Evolutionary conservation across 805 yeast genomes (phyloP).

Genomic region (Starmerella bacillaris): DNA sequence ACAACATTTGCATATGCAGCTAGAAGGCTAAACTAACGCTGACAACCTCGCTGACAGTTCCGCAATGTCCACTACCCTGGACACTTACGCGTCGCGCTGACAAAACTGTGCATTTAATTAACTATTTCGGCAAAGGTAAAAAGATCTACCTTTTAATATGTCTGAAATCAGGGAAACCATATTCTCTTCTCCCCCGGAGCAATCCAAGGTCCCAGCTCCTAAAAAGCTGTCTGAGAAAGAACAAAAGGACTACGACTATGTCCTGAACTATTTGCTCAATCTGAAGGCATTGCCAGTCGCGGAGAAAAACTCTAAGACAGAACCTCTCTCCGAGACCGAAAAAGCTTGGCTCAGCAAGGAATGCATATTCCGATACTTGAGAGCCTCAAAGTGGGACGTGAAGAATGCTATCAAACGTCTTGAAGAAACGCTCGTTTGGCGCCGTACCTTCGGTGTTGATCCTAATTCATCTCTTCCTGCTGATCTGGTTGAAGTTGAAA

Average conservation of each 20-base stretch:
- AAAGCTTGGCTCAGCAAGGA: slow-evolving; percentile 88
- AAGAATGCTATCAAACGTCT: slow-evolving; percentile 57
- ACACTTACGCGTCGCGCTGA: not conserved
- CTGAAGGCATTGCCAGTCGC: slow-evolving; percentile 29
- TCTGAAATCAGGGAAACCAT: not conserved
- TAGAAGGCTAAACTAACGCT: too few relatives aligned
- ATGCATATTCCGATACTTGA: slow-evolving; percentile 70
- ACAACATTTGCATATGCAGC: too few relatives aligned
- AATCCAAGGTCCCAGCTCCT: slow-evolving; percentile 33
- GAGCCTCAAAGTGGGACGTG: slow-evolving; percentile 84
- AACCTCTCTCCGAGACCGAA: slow-evolving; percentile 34
- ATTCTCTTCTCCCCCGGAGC: not conserved
- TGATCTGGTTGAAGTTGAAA: slow-evolving; percentile 36
- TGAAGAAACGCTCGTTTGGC: slow-evolving; percentile 69
- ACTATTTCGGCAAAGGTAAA: not conserved
- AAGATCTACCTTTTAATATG: not conserved
- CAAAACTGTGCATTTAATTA: not conserved
- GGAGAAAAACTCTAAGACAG: slow-evolving; percentile 25
- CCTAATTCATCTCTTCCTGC: slow-evolving; percentile 21
- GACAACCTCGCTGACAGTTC: too few relatives aligned
- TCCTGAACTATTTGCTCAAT: slow-evolving; percentile 43
- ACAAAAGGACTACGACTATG: slow-evolving; percentile 39
- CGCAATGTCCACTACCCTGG: too few relatives aligned
- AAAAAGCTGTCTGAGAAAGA: slow-evolving; percentile 36
- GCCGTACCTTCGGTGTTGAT: slow-evolving; percentile 73